These are phyloP conservation scores for Metschnikowia continentalis DNA, from an alignment of 805 yeast genomes.

Conservation along the genomic window DNA sequence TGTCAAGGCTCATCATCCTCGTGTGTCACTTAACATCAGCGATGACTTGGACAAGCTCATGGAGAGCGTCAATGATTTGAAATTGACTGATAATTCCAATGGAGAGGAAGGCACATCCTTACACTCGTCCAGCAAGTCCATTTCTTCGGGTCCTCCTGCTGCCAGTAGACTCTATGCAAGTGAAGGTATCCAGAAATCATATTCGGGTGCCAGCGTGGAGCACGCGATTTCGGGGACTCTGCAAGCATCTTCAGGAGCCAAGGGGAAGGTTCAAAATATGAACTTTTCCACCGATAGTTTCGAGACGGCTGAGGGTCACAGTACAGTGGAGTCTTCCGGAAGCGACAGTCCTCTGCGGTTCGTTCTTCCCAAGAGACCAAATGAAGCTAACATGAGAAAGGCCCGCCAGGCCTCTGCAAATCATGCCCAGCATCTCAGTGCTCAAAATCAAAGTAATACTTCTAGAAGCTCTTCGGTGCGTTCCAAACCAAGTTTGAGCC, in stretches of 20 bases:
- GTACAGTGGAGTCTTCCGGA: neutral
- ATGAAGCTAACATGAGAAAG: constrained; percentile 10
- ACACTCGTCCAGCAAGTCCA: neutral
- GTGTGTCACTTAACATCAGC: constrained; percentile 26
- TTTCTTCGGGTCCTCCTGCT: neutral
- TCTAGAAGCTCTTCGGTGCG: neutral
- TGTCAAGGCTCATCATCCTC: constrained; percentile 5
- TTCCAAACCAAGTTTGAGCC: neutral
- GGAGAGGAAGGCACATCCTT: neutral
- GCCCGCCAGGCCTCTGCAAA: constrained; percentile 15
- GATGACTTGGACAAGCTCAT: constrained; percentile 39
- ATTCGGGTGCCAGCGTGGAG: neutral
- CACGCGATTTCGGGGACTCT: neutral
- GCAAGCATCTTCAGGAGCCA: neutral
- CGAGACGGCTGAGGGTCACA: constrained; percentile 14
- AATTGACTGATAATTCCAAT: neutral
- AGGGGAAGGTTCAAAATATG: neutral
- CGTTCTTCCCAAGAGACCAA: constrained; percentile 17
- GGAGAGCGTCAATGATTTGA: constrained; percentile 26
- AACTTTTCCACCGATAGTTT: constrained; percentile 12
- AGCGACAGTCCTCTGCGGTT: constrained; percentile 1
- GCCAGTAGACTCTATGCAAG: neutral
- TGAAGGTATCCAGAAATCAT: neutral
- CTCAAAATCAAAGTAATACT: neutral
- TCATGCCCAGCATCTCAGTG: neutral